Base-by-base conservation (phyloP, 805 yeast genomes). In the Kodamaea leandrae region DNA sequence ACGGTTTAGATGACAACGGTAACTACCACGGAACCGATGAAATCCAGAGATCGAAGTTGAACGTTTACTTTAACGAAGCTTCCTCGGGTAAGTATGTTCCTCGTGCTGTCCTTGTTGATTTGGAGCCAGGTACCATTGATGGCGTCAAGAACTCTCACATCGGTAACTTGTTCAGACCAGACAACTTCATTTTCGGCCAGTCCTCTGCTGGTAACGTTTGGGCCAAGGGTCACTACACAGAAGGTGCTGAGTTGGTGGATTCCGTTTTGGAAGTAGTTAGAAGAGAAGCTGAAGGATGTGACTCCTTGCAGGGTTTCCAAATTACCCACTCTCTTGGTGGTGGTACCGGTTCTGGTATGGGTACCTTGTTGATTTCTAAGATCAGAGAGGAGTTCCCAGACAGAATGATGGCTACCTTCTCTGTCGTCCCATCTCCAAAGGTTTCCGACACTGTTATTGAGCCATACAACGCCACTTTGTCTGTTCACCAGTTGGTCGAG, bases 291-390 rank as follows among this genome's bases (percentile, higher is more conserved):
- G 96, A 89, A 71, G 84, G 84, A 32, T 81, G 95, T 64, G 96
- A 89, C 63, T 83, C 95, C 47, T 76, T 89, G 54, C 96, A 89
- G 72, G 96, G 96, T 53, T 89, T 89, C 80, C 96, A 89, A 70
- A 83, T 89, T 60, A 68, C 75, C 35, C 75, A 69, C 54, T 69
- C 75, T 33, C 65, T 69, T 52, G 75, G 75, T 53, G 75, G 96
- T 68, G 96, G 96, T 73, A 89, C 96, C 42, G 96, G 96, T 60
- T 86, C 96, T 23, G 96, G 96, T 66, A 82, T 89, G 88, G 96
- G 96, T 62, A 89, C 96, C 33, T 67, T 89, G 54, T 76, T 89
- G 42, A 79, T 89, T 56, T 79, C 89, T 45, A 83, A 83, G 61
- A 84, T 89, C 58, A 80, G 90, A 66, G 96, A 89, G 64, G 96